A percentile compares a stretch with the other conserved stretches of the same genome.
These are phyloP conservation scores for Gastrodia elata DNA, from an alignment of 106 monocot species.

Conservation along the genomic window DNA sequence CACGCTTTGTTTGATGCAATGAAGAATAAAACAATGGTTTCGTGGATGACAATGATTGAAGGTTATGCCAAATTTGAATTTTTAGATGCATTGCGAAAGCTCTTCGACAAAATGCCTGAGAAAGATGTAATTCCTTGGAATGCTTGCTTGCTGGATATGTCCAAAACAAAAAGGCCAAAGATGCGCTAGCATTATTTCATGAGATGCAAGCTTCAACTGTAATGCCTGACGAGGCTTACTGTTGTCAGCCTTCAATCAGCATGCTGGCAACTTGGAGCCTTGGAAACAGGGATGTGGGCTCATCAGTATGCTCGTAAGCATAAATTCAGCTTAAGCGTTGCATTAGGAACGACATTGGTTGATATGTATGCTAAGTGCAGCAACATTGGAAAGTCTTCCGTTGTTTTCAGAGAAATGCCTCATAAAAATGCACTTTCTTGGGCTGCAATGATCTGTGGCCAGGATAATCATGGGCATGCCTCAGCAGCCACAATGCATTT, in stretches of 20 bases:
- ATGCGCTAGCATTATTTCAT: constrained; percentile 34
- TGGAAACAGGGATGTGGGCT: constrained; percentile 39
- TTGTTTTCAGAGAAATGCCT: constrained; percentile 26
- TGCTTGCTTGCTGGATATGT: constrained; percentile 48
- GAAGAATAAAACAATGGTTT: constrained; percentile 20
- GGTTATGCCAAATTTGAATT: constrained; percentile 41
- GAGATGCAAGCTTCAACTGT: constrained; percentile 37
- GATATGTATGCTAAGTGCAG: constrained; percentile 66
- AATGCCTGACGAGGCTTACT: constrained; percentile 33
- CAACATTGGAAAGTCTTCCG: constrained; percentile 24
- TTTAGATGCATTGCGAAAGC: constrained; percentile 18
- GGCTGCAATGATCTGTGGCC: constrained; percentile 45
- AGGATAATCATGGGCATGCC: constrained; percentile 38
- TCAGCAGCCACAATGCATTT: constrained; percentile 32
- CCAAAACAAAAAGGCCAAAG: constrained; percentile 22
- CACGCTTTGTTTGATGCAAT: constrained; percentile 27
- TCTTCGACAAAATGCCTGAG: constrained; percentile 46
- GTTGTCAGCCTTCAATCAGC: constrained; percentile 36
- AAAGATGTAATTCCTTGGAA: constrained; percentile 53
- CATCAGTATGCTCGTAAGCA: constrained; percentile 29
- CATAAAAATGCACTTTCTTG: constrained; percentile 37
- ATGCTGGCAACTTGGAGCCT: constrained; percentile 36
- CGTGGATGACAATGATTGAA: constrained; percentile 54
- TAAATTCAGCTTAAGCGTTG: constrained; percentile 13
- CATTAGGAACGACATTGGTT: constrained; percentile 38